These are phyloP conservation scores for Malus hybrid DNA, from an alignment of 331 rosid species.

Conservation along the genomic window DNA sequence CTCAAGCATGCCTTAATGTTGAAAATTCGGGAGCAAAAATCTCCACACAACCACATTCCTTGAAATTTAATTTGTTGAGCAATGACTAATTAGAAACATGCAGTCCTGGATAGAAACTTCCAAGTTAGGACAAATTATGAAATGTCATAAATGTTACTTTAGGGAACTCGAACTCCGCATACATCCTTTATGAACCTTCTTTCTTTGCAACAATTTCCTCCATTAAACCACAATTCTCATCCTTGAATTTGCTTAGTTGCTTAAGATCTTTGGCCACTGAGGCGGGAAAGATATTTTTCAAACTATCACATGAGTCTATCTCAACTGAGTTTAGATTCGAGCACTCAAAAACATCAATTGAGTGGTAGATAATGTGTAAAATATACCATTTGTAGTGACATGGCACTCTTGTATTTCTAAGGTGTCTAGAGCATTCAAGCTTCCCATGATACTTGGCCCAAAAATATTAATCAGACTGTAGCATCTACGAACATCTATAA, in stretches of 20 bases:
- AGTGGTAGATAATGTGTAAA: not conserved
- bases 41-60: not conserved
- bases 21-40: not conserved
- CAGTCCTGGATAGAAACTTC: not conserved
- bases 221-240: not conserved
- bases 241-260: not conserved
- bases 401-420: not conserved
- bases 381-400: not conserved
- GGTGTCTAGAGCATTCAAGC: not conserved
- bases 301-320: not conserved
- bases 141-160: not conserved
- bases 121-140: not conserved
- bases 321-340: not conserved
- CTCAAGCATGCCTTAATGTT: not conserved
- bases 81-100: not conserved
- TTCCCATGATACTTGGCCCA: not conserved
- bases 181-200: not conserved
- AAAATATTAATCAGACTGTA: not conserved
- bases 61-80: rapidly evolving
- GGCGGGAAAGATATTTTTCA: not conserved
- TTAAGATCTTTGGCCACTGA: not conserved
- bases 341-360: not conserved
- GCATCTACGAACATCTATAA: not conserved
- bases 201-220: not conserved
- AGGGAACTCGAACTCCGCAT: not conserved